Evolutionary conservation across 164 flowering plant species (phyloP).

Genomic region (Chimonanthus salicifolius): DNA sequence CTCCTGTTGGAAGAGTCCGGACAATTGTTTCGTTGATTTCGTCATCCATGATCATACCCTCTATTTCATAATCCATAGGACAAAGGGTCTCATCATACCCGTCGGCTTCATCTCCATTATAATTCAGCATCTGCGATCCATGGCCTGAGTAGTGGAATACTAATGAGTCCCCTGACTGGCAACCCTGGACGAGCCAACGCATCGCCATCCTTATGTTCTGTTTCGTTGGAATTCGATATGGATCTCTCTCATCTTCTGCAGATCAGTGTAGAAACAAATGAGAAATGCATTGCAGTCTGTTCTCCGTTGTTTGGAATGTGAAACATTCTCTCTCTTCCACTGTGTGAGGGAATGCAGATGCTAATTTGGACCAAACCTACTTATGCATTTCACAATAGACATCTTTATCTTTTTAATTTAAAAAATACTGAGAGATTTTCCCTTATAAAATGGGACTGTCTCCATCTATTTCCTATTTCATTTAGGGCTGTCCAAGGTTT

Average conservation of each 20-base stretch:
- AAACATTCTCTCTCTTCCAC: too few species aligned
- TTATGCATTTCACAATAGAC: too few species aligned
- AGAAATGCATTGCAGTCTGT: not conserved
- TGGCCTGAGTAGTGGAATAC: conserved; percentile 90
- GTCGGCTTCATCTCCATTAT: conserved; percentile 56
- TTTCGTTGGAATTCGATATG: conserved; percentile 49
- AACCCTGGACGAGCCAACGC: conserved; percentile 58
- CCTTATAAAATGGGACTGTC: too few species aligned
- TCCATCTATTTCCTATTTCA: too few species aligned
- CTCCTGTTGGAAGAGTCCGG: conserved; percentile 59
- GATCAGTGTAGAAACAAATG: not conserved
- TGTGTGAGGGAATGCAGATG: too few species aligned
- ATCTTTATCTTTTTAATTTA: too few species aligned
- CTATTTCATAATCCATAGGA: conserved; percentile 60
- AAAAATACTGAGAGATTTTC: too few species aligned
- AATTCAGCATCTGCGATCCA: conserved; percentile 40
- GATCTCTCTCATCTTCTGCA: conserved; percentile 63
- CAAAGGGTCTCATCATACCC: conserved; percentile 71
- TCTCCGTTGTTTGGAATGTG: too few species aligned
- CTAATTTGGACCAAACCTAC: too few species aligned
- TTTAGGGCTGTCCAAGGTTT: too few species aligned
- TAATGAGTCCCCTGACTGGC: conserved; percentile 68
- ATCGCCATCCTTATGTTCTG: conserved; percentile 52
- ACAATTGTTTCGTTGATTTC: conserved; percentile 70
- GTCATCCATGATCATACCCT: conserved; percentile 68